Evolutionary conservation across 495 filamentous ascomycete species (phyloP), one percentile per base, ranked within the genome.

Genomic region (Cudoniella acicularis): DNA sequence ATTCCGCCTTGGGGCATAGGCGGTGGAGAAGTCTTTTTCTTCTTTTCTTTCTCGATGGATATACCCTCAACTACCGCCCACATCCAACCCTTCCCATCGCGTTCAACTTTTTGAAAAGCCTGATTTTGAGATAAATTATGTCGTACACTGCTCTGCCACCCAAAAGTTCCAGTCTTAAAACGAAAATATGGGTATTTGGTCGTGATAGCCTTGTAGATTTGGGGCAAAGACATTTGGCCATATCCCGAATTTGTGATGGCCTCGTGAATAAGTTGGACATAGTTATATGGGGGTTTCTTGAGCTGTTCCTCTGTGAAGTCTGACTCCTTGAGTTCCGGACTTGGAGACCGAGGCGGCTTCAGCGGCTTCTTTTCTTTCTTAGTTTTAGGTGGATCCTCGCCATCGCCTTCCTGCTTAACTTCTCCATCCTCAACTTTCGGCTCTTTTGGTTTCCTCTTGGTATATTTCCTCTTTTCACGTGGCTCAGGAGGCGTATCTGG

Each of bases 101-200:
- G 69, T 30, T 94, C 88, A 42, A 90, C 88, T 68, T 96, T 95
- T 68, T 82, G 80, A 70, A 98, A 98, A 21, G 91, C 86, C 49
- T 86, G 80, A 66, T 96, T 89, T 54, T 94, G 91, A 30, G 91
- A 89, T 23, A 98, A 80, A 59, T 98, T 98, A 71, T 98, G 94
- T 3, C 94, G 87, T 20, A 98, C 91, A 73, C 91, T 96, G 62
- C 92, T 96, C 67, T 97, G 93, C 94, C 94, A 98, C 13, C 94
- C 94, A 62, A 86, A 88, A 4, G 91, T 93, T 41, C 79, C 77
- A 25, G 85, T 85, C 54, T 83, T 83, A 71, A 97, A 89, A 59
- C 89, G 90, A 72, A 90, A 98, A 72, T 84, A 96, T 0, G 94
- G 95, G 66, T 95, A 96, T 65, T 88, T 89, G 66, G 86, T 75